Percentiles rank a stretch among this genome's conserved stretches.
Evolutionary conservation across 257 asterid genomes (phyloP).

Genomic region (Mentha longifolia): DNA sequence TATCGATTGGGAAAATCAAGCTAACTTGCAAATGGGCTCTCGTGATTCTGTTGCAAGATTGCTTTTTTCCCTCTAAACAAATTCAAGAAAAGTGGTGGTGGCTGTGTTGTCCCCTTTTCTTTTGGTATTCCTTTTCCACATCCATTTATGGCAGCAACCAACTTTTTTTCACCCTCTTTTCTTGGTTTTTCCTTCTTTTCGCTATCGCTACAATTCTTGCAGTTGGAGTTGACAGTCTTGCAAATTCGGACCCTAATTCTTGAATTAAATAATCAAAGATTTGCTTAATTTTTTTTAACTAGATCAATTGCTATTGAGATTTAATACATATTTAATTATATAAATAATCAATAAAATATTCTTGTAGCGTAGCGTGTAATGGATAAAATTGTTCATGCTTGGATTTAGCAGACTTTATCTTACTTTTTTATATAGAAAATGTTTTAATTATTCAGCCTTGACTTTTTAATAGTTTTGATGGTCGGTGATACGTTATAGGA

Average conservation of each 20-base stretch:
- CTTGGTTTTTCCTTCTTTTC: not conserved
- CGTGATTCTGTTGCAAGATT: constrained; percentile 21
- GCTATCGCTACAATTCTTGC: constrained; percentile 5
- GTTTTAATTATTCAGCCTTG: no score
- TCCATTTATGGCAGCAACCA: constrained; percentile 6
- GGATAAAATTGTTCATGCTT: no score
- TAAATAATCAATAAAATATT: no score
- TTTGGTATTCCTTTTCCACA: not conserved
- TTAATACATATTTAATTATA: no score
- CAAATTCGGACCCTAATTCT: not conserved
- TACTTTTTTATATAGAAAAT: no score
- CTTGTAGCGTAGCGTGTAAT: no score
- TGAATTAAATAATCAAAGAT: no score
- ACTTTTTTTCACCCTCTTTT: not conserved
- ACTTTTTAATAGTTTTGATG: no score
- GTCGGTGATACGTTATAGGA: no score
- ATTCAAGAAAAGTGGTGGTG: not conserved
- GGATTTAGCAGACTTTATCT: no score
- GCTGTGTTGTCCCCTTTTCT: not conserved
- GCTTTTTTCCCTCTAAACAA: not conserved
- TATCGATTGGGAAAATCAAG: constrained; percentile 22
- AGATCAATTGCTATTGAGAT: no score
- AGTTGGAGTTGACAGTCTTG: not conserved
- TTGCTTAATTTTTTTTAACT: no score
- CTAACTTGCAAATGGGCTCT: constrained; percentile 27